These are phyloP conservation scores for Kwoniella dendrophila DNA, from an alignment of 768 basidiomycete genomes.

Conservation along the genomic window DNA sequence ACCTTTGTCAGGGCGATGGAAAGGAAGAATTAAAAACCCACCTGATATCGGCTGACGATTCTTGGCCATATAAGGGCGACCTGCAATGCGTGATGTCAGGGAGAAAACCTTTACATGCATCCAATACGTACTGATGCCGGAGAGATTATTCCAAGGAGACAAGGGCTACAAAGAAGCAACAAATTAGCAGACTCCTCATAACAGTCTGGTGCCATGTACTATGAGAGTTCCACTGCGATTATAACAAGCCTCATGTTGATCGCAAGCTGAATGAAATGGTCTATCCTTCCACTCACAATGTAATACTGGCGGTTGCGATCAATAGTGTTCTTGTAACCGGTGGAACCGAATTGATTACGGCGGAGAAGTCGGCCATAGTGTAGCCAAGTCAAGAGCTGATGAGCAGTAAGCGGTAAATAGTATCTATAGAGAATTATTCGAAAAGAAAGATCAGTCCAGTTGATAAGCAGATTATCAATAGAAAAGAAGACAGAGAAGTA, in stretches of 20 bases:
- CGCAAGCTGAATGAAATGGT: not conserved
- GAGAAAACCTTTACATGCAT: not conserved
- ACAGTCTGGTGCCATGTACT: not conserved
- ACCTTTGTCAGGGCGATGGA: not conserved
- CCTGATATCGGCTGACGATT: constrained; percentile 38
- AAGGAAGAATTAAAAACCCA: constrained; percentile 14
- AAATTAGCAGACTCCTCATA: constrained; percentile 1
- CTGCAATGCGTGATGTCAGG: constrained; percentile 19
- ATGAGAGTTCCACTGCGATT: not conserved
- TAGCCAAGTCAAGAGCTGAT: not conserved
- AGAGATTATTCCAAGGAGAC: constrained; percentile 38
- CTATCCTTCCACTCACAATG: constrained; percentile 36
- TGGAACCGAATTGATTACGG: constrained; percentile 41
- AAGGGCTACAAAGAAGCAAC: constrained; percentile 35
- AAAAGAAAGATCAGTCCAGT: too few species aligned
- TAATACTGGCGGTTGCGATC: constrained; percentile 40
- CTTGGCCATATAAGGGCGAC: constrained; percentile 44
- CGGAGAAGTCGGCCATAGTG: constrained; percentile 50
- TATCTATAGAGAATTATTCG: too few species aligned
- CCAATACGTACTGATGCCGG: constrained; percentile 29
- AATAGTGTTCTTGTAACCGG: constrained; percentile 51
- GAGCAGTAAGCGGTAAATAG: too few species aligned
- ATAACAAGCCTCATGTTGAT: not conserved
- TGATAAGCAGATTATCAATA: too few species aligned
- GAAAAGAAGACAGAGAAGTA: too few species aligned